Evolutionary conservation across 2,329 filamentous ascomycete species (phyloP), one percentile per base, ranked within the genome.

Genomic region (Fusarium lateritium): DNA sequence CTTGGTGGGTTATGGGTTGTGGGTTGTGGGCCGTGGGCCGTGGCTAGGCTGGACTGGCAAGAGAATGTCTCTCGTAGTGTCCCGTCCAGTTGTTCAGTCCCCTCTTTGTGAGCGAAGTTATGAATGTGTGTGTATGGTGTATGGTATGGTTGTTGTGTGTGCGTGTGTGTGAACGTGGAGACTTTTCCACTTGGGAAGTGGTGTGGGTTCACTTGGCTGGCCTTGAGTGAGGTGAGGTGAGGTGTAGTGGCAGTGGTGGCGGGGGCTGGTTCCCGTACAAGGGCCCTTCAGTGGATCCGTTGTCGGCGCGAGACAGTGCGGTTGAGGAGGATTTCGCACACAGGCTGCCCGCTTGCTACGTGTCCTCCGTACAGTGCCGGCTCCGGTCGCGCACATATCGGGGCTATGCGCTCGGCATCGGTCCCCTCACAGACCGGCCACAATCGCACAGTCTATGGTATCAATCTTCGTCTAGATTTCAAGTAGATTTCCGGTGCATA

Each of bases 231-330:
- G 11, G 39, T 39, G 17, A 39, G 17, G 39, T 19, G 38, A 21
- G n/a, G 21, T n/a, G 17, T 22, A 22, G 10, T 17, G 24, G 22
- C 31, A 15, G 26, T 50, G 36, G 66, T 69, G 66, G 62, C 52
- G 66, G 66, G 42, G 66, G 49, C 34, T 17, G 26, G 45, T 42
- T 24, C 43, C 49, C 44, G 17, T 62, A 62, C 59, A 56, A 43
- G 49, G 26, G 47, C 43, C 52, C 45, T 38, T 49, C 26, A 52
- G 65, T 62, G 65, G 59, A 40, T 40, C 62, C 45, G 56, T 63
- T 63, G 52, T 69, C 66, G 66, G 66, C 44, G 52, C 19, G 15
- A 39, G 17, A 67, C 66, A 70, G 66, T 69, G 66, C 66, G 66
- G 66, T 70, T 69, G 66, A 69, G 66, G n/a, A 9, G 2, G 6